phyloP scores from a whole-genome alignment of 257 asterid species.

The Jacaranda mimosifolia region DNA sequence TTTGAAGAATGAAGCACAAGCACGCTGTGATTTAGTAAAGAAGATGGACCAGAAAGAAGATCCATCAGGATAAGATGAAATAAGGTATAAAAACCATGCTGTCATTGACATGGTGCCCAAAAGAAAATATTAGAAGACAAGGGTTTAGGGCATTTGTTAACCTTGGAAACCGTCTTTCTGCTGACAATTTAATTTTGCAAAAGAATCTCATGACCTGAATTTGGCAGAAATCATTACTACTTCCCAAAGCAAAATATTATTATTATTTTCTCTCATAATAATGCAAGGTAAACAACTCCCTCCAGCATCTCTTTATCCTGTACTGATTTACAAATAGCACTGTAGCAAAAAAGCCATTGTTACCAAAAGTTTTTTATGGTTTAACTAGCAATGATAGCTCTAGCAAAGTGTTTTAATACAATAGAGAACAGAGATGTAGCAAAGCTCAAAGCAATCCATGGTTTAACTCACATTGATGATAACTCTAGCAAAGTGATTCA shows the following conservation, averaged over 20 bases:
- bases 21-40: not conserved
- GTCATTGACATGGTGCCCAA: constrained; percentile 7
- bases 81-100: not conserved
- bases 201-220: not conserved
- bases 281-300: not conserved
- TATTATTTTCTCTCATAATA: not conserved
- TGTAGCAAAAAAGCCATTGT: too few species aligned
- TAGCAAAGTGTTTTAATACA: too few species aligned
- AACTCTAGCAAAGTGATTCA: too few species aligned
- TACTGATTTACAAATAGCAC: too few species aligned
- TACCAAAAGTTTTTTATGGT: too few species aligned
- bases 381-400: too few species aligned
- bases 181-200: not conserved
- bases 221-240: not conserved
- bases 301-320: not conserved
- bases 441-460: too few species aligned
- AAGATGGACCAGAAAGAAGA: not conserved
- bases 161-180: not conserved
- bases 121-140: not conserved
- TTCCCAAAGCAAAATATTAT: not conserved
- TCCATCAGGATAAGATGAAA: constrained; percentile 8
- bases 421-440: too few species aligned
- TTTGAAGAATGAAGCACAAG: not conserved
- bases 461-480: too few species aligned
- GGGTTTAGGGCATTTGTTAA: not conserved